These are phyloP conservation scores for Rhizopogon vulgaris DNA, from an alignment of 768 basidiomycete genomes.

Conservation along the genomic window DNA sequence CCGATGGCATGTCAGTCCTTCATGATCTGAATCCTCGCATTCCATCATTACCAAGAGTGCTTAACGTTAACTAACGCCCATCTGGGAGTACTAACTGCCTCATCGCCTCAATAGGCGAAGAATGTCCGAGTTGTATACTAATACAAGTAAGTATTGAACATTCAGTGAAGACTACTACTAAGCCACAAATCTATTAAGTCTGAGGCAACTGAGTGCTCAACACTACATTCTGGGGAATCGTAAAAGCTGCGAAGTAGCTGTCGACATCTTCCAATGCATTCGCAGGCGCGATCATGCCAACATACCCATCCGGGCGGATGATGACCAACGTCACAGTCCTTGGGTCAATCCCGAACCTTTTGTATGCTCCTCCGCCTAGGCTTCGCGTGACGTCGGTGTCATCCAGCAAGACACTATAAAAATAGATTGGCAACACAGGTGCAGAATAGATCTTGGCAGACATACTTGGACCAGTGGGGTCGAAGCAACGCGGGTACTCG, in stretches of 20 bases:
- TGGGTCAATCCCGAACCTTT: slow-evolving; percentile 26
- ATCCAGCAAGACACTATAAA: slow-evolving; percentile 29
- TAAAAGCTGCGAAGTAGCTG: slow-evolving; percentile 45
- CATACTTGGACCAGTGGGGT: slow-evolving; percentile 37
- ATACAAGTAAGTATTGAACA: too few relatives aligned
- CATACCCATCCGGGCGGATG: slow-evolving; percentile 36
- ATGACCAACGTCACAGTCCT: slow-evolving; percentile 27
- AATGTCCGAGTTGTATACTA: too few relatives aligned
- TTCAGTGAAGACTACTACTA: too few relatives aligned
- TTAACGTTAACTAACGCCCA: too few relatives aligned
- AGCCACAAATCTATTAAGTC: too few relatives aligned
- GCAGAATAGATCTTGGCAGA: not conserved
- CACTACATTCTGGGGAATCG: slow-evolving; percentile 13
- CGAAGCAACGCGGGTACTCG: slow-evolving; percentile 28
- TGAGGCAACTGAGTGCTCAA: not conserved
- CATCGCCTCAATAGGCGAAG: too few relatives aligned
- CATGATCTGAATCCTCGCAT: too few relatives aligned
- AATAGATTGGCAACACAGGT: not conserved
- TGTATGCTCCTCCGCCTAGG: slow-evolving; percentile 29
- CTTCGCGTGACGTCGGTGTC: slow-evolving; percentile 26
- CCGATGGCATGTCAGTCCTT: too few relatives aligned
- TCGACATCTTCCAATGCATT: slow-evolving; percentile 29
- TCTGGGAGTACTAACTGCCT: not conserved
- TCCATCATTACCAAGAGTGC: too few relatives aligned
- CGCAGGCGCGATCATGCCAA: slow-evolving; percentile 29